Evolutionary conservation across 148 eudicot species (phyloP).

Genomic region (Chenopodium suecicum): DNA sequence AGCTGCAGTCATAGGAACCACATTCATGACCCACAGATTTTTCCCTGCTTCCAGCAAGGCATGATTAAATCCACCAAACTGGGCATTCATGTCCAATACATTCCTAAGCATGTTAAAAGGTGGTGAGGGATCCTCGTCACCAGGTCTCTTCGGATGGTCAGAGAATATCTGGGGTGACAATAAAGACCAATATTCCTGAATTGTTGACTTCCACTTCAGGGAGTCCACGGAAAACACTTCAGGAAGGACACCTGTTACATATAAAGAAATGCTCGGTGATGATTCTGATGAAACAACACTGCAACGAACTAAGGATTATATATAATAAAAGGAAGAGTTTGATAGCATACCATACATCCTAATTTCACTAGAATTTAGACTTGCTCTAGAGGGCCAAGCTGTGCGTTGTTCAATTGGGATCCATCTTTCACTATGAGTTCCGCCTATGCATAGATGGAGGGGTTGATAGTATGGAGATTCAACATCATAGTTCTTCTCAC

Average conservation of each 20-base stretch:
- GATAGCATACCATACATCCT: conserved; percentile 51
- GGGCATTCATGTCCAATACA: conserved; percentile 95
- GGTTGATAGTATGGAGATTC: conserved; percentile 80
- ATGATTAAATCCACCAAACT: conserved; percentile 75
- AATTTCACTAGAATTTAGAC: conserved; percentile 56
- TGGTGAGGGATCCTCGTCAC: conserved; percentile 95
- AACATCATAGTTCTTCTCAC: conserved; percentile 62
- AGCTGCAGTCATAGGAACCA: conserved; percentile 71
- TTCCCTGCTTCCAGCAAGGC: conserved; percentile 79
- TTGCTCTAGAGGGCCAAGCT: conserved; percentile 64
- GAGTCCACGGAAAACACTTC: conserved; percentile 64
- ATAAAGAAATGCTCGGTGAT: background rate
- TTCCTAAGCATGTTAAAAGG: conserved; percentile 95
- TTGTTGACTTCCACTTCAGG: conserved; percentile 66
- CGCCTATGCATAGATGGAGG: conserved; percentile 68
- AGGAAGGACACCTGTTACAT: conserved; percentile 43
- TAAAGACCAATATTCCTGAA: conserved; percentile 83
- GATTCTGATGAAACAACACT: background rate
- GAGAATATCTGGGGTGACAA: conserved; percentile 89
- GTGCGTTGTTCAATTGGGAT: conserved; percentile 61
- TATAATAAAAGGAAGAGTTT: background rate
- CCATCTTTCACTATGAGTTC: conserved; percentile 83
- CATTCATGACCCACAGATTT: conserved; percentile 98
- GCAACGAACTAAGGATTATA: background rate
- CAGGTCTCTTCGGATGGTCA: conserved; percentile 98